These are phyloP conservation scores for Mortierella sp. DNA, from an alignment of 371 early-diverging fungal genomes.

Conservation along the genomic window DNA sequence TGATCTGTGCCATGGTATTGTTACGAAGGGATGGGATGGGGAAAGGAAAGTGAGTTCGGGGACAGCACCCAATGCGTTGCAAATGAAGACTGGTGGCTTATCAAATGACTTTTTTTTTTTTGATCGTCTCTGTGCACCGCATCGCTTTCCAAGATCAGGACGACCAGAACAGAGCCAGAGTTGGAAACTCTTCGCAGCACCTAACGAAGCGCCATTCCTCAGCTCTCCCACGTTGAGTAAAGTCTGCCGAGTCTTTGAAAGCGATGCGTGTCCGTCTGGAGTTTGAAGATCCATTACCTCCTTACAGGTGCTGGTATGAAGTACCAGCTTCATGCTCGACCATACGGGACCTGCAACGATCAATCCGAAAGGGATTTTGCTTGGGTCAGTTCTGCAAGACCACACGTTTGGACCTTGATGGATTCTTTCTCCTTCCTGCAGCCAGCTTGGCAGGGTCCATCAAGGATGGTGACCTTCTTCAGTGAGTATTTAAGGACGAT, in stretches of 20 bases:
- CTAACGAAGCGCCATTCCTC: not conserved
- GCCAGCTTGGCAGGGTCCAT: slow-evolving; percentile 34
- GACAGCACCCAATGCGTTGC: no score
- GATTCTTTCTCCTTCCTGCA: slow-evolving; percentile 41
- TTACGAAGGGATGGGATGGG: not conserved
- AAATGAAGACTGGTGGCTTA: not conserved
- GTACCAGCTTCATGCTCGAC: slow-evolving; percentile 30
- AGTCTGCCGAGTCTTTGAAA: not conserved
- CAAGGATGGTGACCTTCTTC: slow-evolving; percentile 42
- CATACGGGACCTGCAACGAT: slow-evolving; percentile 37
- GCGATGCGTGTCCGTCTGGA: slow-evolving; percentile 41
- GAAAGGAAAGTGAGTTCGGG: not conserved
- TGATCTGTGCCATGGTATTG: slow-evolving; percentile 61
- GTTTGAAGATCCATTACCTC: slow-evolving; percentile 49
- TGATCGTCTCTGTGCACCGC: not conserved
- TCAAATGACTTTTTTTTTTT: not conserved
- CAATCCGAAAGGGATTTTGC: slow-evolving; percentile 43
- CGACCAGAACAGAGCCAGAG: no score
- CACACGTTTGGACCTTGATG: slow-evolving; percentile 51
- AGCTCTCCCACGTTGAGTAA: no score
- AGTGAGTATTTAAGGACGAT: slow-evolving; percentile 18
- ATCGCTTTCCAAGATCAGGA: not conserved
- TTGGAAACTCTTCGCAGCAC: no score
- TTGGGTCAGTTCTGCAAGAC: slow-evolving; percentile 36
- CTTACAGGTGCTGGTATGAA: slow-evolving; percentile 54